A percentile compares a stretch with the other conserved stretches of the same genome.
These are phyloP conservation scores for Allomyces macrogynus DNA, from an alignment of 192 early-diverging fungal species.

Conservation along the genomic window DNA sequence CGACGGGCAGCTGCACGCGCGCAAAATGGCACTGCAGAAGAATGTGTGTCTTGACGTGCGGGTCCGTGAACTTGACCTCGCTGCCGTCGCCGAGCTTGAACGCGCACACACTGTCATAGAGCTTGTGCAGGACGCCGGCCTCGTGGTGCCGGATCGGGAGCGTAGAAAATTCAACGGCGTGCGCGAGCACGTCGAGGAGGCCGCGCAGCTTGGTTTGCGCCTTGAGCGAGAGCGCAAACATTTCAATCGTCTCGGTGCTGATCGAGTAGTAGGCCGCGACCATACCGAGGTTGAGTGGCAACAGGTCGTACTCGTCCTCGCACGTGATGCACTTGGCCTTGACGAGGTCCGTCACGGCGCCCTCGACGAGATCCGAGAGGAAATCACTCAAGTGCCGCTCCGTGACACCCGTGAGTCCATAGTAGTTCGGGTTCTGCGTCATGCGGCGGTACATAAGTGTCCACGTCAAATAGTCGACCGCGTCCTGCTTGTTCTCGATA, in stretches of 20 bases:
- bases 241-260: conserved; percentile 79
- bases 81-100: conserved; percentile 19
- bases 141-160: conserved; percentile 91
- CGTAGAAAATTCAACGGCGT: conserved; percentile 78
- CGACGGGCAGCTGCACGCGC: conserved; percentile 67
- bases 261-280: conserved; percentile 96
- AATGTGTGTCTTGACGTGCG: conserved; percentile 81
- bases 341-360: conserved; percentile 66
- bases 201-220: conserved; percentile 72
- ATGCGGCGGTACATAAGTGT: conserved; percentile 92
- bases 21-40: conserved; percentile 91
- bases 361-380: conserved; percentile 86
- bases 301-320: conserved; percentile 50
- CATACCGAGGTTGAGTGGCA: conserved; percentile 87
- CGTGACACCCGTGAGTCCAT: conserved; percentile 64
- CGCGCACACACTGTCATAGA: conserved; percentile 32
- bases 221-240: conserved; percentile 73
- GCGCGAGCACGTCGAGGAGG: conserved; percentile 80
- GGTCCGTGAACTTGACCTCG: conserved; percentile 71
- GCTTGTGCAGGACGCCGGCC: conserved; percentile 47
- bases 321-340: conserved; percentile 61
- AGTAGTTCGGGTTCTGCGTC: conserved; percentile 93
- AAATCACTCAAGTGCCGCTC: conserved; percentile 80
- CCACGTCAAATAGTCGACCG: conserved; percentile 98
- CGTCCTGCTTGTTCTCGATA: conserved; percentile 93